These are phyloP conservation scores for Aeschynomene evenia DNA, from an alignment of 306 rosid genomes.

Conservation along the genomic window DNA sequence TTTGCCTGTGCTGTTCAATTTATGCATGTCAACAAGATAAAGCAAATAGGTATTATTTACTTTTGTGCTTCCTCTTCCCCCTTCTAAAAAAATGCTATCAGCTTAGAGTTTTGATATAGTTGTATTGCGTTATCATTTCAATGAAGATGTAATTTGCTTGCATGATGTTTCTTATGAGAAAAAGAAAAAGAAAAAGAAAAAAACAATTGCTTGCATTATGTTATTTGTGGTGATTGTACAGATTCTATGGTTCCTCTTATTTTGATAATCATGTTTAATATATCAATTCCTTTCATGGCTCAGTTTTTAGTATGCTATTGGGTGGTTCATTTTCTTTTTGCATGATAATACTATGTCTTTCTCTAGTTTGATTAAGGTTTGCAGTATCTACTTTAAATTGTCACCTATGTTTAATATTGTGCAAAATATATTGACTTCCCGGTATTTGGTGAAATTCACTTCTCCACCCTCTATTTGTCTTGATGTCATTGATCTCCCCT, in stretches of 20 bases:
- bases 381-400: constrained; percentile 21
- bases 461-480: too few relatives aligned
- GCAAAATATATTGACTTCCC: too few relatives aligned
- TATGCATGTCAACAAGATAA: constrained; percentile 8
- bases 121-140: constrained; percentile 14
- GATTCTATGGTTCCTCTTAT: neutral
- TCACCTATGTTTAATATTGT: too few relatives aligned
- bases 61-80: constrained; percentile 3
- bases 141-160: constrained; percentile 17
- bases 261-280: constrained; percentile 8
- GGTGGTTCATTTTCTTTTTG: neutral
- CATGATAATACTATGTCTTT: neutral
- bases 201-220: neutral
- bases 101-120: constrained; percentile 15
- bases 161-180: constrained; percentile 1
- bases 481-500: too few relatives aligned
- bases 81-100: constrained; percentile 1
- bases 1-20: constrained; percentile 5
- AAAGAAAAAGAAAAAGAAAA: neutral
- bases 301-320: neutral
- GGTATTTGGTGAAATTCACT: too few relatives aligned
- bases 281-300: constrained; percentile 29
- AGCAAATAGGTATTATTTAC: neutral
- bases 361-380: constrained; percentile 21
- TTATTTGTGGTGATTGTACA: constrained; percentile 1